A percentile compares a stretch with the other conserved stretches of the same genome.
Evolutionary conservation across 73 alveolate species (phyloP).

Genomic region (Effrenium voratum): DNA sequence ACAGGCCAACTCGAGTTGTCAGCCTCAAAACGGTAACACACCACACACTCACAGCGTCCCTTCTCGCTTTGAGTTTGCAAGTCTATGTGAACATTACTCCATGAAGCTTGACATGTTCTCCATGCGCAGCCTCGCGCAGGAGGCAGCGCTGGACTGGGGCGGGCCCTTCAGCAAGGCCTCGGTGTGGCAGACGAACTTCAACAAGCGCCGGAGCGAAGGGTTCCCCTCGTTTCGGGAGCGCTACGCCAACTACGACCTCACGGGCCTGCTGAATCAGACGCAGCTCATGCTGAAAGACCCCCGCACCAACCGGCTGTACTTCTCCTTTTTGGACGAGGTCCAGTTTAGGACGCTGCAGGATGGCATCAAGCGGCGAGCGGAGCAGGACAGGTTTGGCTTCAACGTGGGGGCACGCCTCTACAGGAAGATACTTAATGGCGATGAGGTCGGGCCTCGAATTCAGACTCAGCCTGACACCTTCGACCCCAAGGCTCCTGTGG

Average conservation of each 20-base stretch:
- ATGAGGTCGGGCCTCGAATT: constrained; percentile 63
- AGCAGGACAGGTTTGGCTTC: constrained; percentile 69
- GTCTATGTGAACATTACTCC: no score
- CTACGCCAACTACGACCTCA: constrained; percentile 72
- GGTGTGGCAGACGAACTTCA: constrained; percentile 69
- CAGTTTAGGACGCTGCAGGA: constrained; percentile 86
- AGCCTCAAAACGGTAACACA: no score
- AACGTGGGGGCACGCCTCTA: constrained; percentile 70
- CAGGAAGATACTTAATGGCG: constrained; percentile 68
- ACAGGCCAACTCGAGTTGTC: no score
- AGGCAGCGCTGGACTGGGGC: constrained; percentile 92
- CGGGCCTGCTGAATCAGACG: constrained; percentile 77
- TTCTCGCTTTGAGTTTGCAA: no score
- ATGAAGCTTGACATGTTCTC: no score
- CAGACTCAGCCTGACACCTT: constrained; percentile 38
- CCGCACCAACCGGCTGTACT: constrained; percentile 83
- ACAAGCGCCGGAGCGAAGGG: constrained; percentile 91
- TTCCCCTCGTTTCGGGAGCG: constrained; percentile 77
- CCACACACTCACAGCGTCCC: no score
- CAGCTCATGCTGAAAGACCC: constrained; percentile 52
- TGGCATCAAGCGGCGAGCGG: constrained; percentile 69
- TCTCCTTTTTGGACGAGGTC: constrained; percentile 86
- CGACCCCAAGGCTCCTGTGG: constrained; percentile 89
- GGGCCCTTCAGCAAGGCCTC: constrained; percentile 78
- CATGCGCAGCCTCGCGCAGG: no score